Percentiles rank a stretch among this genome's conserved stretches.
These are phyloP conservation scores for Mallotus nudiflorus DNA, from an alignment of 345 rosid genomes.

Conservation along the genomic window DNA sequence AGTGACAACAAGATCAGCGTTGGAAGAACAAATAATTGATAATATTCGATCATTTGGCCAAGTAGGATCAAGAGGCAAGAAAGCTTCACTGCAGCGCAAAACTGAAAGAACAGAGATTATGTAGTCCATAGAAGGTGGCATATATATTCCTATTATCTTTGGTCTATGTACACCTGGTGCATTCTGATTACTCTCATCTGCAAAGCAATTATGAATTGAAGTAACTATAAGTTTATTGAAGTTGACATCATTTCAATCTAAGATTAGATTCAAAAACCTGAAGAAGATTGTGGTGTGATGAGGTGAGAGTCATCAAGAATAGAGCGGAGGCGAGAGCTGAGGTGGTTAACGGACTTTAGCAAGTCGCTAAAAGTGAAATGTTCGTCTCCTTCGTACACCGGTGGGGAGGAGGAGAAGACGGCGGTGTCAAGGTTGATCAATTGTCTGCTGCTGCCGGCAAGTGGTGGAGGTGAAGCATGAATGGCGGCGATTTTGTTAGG, in stretches of 20 bases:
- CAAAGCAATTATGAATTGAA: not conserved
- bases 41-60: constrained; percentile 84
- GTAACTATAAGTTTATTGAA: too few relatives aligned
- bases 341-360: constrained; percentile 50
- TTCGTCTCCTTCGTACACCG: constrained; percentile 58
- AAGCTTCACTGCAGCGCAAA: constrained; percentile 79
- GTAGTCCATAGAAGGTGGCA: constrained; percentile 83
- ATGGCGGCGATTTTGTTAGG: constrained; percentile 56
- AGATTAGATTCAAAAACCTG: too few relatives aligned
- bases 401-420: constrained; percentile 27
- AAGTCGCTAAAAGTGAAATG: constrained; percentile 60
- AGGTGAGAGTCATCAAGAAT: constrained; percentile 52
- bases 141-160: constrained; percentile 62
- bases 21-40: constrained; percentile 51
- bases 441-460: constrained; percentile 14
- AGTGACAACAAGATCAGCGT: constrained; percentile 53
- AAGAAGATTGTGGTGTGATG: constrained; percentile 26
- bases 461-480: constrained; percentile 42
- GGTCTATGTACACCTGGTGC: constrained; percentile 33
- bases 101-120: constrained; percentile 73
- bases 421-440: constrained; percentile 6
- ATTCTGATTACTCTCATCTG: constrained; percentile 6
- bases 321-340: constrained; percentile 52
- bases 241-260: too few relatives aligned
- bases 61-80: constrained; percentile 79